These are phyloP conservation scores for Alternaria consortialis DNA, from an alignment of 2,329 filamentous ascomycete species.

Conservation along the genomic window DNA sequence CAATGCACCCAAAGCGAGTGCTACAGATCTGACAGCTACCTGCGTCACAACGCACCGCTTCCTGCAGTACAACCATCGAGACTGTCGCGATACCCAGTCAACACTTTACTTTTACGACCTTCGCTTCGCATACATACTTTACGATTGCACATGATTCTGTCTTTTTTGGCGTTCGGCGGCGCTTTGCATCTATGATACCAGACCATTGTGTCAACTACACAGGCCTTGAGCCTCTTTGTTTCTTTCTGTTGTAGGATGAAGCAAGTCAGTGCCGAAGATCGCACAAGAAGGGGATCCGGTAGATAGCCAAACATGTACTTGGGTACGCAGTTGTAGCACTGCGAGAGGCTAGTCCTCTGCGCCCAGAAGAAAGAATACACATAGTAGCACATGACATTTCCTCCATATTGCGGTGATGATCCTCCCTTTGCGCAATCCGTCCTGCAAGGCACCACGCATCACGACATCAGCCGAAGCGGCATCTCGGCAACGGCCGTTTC, in stretches of 20 bases:
- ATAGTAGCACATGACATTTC: neutral
- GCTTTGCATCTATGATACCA: constrained; percentile 49
- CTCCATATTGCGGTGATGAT: neutral
- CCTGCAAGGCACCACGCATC: neutral
- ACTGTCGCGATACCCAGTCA: constrained; percentile 16
- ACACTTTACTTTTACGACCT: constrained; percentile 26
- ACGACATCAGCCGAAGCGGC: neutral
- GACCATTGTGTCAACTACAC: constrained; percentile 48
- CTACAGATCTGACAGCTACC: constrained; percentile 17
- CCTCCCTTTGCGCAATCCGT: constrained; percentile 9
- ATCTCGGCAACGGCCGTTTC: constrained; percentile 3
- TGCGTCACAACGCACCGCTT: constrained; percentile 20
- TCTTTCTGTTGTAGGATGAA: constrained; percentile 15
- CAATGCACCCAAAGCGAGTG: constrained; percentile 8
- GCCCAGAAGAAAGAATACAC: constrained; percentile 17
- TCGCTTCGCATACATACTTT: constrained; percentile 37
- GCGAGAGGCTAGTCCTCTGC: constrained; percentile 14
- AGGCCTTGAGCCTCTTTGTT: constrained; percentile 36
- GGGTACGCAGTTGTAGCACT: constrained; percentile 7
- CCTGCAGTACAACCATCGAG: constrained; percentile 17
- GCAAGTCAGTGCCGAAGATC: constrained; percentile 5
- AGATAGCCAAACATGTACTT: constrained; percentile 16
- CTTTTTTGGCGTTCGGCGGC: constrained; percentile 39
- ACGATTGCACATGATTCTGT: constrained; percentile 43
- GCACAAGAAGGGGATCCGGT: constrained; percentile 3